These are phyloP conservation scores for Bacterosira constricta DNA, from an alignment of 108 stramenopile genomes.

Conservation along the genomic window DNA sequence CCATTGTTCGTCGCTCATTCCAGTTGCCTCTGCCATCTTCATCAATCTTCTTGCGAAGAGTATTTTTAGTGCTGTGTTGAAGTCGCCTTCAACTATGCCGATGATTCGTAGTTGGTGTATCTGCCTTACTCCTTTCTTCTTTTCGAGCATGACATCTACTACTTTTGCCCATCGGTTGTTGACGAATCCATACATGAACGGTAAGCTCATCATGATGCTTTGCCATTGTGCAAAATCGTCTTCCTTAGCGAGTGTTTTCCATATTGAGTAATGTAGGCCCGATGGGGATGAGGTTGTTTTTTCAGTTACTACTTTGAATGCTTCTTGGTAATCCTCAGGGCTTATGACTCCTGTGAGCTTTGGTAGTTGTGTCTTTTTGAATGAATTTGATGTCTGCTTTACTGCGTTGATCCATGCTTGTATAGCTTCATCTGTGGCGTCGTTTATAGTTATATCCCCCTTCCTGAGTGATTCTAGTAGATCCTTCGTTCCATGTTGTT, in stretches of 20 bases:
- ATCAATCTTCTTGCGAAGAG: neutral
- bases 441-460: too few species aligned
- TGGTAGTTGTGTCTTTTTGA: too few species aligned
- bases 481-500: too few species aligned
- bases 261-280: neutral
- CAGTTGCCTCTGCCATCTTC: neutral
- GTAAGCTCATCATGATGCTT: neutral
- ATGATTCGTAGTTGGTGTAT: neutral
- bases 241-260: neutral
- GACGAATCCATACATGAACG: neutral
- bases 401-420: too few species aligned
- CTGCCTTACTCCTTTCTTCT: neutral
- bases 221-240: neutral
- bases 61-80: too few species aligned
- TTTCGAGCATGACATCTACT: neutral
- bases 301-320: neutral
- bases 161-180: neutral
- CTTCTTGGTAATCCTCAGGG: neutral
- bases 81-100: neutral
- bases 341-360: neutral
- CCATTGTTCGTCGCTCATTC: slow-evolving; percentile 1
- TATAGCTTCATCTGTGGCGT: too few species aligned
- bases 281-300: neutral
- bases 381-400: too few species aligned
- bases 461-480: too few species aligned